Evolutionary conservation across 2,329 filamentous ascomycete species (phyloP).

Genomic region (Fusarium sororula): DNA sequence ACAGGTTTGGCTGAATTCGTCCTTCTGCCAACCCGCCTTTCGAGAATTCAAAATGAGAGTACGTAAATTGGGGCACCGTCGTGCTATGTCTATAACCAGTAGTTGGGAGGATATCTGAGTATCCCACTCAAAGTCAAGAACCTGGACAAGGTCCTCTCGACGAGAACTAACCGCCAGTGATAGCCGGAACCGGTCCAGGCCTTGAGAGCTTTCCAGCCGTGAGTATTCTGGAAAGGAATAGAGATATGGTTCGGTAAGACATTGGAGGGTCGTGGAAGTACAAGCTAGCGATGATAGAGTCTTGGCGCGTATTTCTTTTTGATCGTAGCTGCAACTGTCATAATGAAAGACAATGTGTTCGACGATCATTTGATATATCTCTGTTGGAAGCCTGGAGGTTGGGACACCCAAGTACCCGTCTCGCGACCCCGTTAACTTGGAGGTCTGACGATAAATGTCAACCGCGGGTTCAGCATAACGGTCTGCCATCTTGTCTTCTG

Average conservation of each 20-base stretch:
- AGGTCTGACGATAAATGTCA: too few relatives aligned
- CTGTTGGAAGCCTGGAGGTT: not conserved
- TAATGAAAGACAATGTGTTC: not conserved
- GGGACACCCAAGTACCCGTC: accelerated
- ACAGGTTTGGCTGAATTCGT: not conserved
- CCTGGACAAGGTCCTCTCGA: not conserved
- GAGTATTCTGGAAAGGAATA: not conserved
- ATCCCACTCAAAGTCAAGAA: not conserved
- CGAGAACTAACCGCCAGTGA: not conserved
- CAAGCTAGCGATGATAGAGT: constrained; percentile 14
- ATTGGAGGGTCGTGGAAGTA: not conserved
- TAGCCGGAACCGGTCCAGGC: not conserved
- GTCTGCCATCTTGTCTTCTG: not conserved
- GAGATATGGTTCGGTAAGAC: not conserved
- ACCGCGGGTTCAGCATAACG: not conserved
- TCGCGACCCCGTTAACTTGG: not conserved
- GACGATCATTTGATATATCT: not conserved
- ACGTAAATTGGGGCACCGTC: constrained; percentile 10
- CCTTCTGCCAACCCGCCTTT: accelerated
- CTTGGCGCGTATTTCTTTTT: not conserved
- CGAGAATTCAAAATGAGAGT: not conserved
- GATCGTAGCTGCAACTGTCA: not conserved
- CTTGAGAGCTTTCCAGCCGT: not conserved
- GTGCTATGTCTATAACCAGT: not conserved
- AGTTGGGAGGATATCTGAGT: not conserved